phyloP scores from a whole-genome alignment of 1,139 yeast genomes.

The Pichia sp. region DNA sequence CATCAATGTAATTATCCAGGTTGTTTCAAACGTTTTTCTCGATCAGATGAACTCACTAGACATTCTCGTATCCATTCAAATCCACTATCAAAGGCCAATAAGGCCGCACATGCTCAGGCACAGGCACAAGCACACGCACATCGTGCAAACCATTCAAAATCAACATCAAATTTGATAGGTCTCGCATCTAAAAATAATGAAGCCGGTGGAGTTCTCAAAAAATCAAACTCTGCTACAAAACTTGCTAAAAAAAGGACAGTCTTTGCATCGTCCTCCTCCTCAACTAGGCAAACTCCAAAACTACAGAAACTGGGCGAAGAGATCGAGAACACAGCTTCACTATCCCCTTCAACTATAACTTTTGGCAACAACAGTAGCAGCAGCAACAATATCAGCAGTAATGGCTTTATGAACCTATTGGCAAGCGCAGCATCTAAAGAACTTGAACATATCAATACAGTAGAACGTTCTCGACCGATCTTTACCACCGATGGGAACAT shows the following conservation, averaged over 20 bases:
- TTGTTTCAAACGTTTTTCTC: conserved; percentile 75
- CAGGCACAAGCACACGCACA: too few relatives aligned
- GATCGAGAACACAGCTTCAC: too few relatives aligned
- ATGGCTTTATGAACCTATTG: conserved; percentile 50
- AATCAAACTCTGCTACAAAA: conserved; percentile 36
- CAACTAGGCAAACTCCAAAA: too few relatives aligned
- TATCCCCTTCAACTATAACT: too few relatives aligned
- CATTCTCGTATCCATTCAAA: conserved; percentile 79
- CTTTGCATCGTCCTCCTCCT: too few relatives aligned
- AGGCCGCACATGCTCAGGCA: background rate
- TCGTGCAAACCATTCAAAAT: conserved; percentile 13
- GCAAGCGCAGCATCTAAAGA: conserved; percentile 84
- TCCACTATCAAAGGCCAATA: background rate
- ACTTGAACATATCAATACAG: conserved; percentile 38
- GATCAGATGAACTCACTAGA: conserved; percentile 87
- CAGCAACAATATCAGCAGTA: conserved; percentile 1
- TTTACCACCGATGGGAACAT: background rate
- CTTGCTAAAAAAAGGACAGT: conserved; percentile 40
- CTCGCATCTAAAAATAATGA: background rate
- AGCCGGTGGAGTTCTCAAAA: conserved; percentile 16
- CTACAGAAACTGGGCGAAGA: too few relatives aligned
- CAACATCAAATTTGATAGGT: conserved; percentile 7
- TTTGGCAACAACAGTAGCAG: too few relatives aligned
- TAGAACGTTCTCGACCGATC: background rate
- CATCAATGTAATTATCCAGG: conserved; percentile 87